Evolutionary conservation across 495 filamentous ascomycete species (phyloP), one percentile per base, ranked within the genome.

Genomic region (Endocarpon pusillum): DNA sequence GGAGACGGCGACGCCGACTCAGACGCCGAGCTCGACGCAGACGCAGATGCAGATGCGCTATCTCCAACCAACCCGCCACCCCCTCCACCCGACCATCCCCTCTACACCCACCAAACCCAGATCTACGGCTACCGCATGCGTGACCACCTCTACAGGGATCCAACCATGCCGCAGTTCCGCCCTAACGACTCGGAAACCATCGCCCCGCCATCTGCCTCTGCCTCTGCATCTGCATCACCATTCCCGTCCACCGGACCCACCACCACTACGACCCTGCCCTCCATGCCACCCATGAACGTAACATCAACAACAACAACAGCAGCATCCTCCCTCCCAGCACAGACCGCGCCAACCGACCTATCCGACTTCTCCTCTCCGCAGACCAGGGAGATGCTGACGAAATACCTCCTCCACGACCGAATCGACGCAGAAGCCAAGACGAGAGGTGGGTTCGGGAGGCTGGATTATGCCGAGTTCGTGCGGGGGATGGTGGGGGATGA

Each of bases 131-230:
- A 27, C 22, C 9, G 3, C 16, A 14, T 7, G 21, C 17, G 33
- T 41, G 42, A 9, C 23, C 35, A 10, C 19, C 24, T 1, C 35
- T 18, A 61, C 30, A 61, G 62, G 23, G 76, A 82, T 43, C 78
- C 75, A 8, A 82, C 76, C 10, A 61, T 81, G 35, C 78, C 76
- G 7, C 78, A 81, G 42, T 70, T 77, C 48, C 64, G 75, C 23
- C 75, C 73, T 3, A 67, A 72, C 29, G 49, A 49, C 10, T 46
- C 46, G 14, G 36, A 40, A 23, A 25, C 41, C 21, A 9, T 32
- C 19, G 26, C 42, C 16, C 46, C 37, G 4, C 34, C 42, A 26
- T 32, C 40, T 16, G 22, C 15, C 23, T 17, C 41, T 21, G 5
- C 15, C 22, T 22, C 40, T 40, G n/a, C 33, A 21, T 19, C 25